Evolutionary conservation across 345 rosid species (phyloP), one percentile per base, ranked within the genome.

Genomic region (Iberis pinnata): DNA sequence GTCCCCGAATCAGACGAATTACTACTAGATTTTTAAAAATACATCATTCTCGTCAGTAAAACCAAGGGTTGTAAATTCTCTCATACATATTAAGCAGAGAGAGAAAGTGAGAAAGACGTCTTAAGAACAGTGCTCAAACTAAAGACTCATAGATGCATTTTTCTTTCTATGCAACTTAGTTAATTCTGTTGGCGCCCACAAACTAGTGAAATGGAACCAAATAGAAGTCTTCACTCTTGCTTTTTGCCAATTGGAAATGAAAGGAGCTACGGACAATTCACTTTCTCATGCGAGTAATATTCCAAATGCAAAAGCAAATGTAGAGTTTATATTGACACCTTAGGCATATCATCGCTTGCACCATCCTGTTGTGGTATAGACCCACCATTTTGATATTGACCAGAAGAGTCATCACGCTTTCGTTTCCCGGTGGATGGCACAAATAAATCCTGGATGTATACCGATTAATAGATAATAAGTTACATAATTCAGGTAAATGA

Each of bases 301-400:
- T 49, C 29, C 26, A 49, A 41, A 56, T 33, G 12, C 22, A 49
- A 41, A 56, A 22, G 12, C 22, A 61, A 41, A 47, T 31, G 57
- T 39, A 50, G 19, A 29, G 19, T 64, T 71, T 64, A 65, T 52
- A 76, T 76, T 73, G 65, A 57, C 51, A 65, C 70, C 76, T 76
- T 72, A 56, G 60, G 65, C 17, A 68, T 32, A 47, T 64, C 60
- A 78, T 83, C 97, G 22, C 76, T 75, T 57, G 98, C 86, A 63
- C 98, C 98, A 79, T 92, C 97, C 59, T 80, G 96, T 74, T 92
- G 98, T 22, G 98, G 95, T 63, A 92, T 85, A 60, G 72, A 83
- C 40, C 89, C 85, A 72, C 98, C 90, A 75, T 80, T 86, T 36
- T 77, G 80, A 79, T 76, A 85, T 45, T 73, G 88, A 0, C 69